Percentiles rank a stretch among this genome's conserved stretches.
Conservation (phyloP, 306 rosid species). For the Clitoria ternatea region DNA sequence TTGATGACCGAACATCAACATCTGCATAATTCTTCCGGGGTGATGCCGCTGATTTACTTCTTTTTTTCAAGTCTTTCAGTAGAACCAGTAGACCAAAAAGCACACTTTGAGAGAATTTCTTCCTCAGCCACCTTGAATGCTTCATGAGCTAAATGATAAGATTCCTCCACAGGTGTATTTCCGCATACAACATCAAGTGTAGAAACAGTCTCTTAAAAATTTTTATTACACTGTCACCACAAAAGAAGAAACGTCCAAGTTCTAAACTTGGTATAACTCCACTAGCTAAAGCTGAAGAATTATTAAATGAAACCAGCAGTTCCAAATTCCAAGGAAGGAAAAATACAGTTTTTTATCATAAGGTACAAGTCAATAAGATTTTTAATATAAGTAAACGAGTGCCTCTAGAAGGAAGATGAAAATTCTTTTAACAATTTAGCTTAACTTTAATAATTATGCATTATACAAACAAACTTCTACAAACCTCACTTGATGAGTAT, state of each 20-base stretch:
- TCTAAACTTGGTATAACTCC: not conserved
- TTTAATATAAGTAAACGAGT: not conserved
- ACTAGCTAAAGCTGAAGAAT: conserved; percentile 8
- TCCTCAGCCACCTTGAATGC: conserved; percentile 65
- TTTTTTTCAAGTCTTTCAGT: conserved; percentile 32
- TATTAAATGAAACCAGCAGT: conserved; percentile 19
- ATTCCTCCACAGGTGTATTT: conserved; percentile 51
- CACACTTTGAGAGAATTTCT: conserved; percentile 52
- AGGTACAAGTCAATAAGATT: not conserved
- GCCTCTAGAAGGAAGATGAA: not conserved
- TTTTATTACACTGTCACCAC: not conserved
- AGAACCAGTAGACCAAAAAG: conserved; percentile 54
- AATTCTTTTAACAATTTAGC: not conserved
- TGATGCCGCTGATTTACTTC: conserved; percentile 41
- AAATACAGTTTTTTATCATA: not conserved
- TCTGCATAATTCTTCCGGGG: conserved; percentile 66
- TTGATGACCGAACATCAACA: conserved; percentile 47
- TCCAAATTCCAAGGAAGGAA: not conserved
- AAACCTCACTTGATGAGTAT: conserved; percentile 51
- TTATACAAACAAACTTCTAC: conserved; percentile 9
- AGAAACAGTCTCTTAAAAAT: conserved; percentile 50
- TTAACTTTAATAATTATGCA: not conserved
- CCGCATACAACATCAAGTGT: conserved; percentile 69
- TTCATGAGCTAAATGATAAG: conserved; percentile 60
- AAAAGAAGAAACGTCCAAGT: conserved; percentile 2